Evolutionary conservation across 2,329 filamentous ascomycete genomes (phyloP), one percentile per base, ranked within the genome.

Genomic region (Didymella sp.): DNA sequence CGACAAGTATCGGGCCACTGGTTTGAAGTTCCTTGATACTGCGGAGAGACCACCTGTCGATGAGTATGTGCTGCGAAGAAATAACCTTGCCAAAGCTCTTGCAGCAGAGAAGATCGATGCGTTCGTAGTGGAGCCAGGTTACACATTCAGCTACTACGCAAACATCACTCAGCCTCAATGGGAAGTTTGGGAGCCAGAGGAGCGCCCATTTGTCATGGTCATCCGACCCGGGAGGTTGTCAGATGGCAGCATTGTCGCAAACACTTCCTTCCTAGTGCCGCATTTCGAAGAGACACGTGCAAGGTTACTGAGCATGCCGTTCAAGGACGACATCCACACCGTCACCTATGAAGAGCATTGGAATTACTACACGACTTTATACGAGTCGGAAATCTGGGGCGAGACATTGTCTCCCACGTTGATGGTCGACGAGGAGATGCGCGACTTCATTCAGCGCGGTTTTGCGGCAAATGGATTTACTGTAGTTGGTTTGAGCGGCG

Each of bases 391-490:
- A 8, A 70, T 72, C 3, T 73, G 69, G 70, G 82, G 80, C 0
- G 62, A 70, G 8, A 65, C 35, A 1, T 52, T 71, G 1, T 69
- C 69, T 0, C 67, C 74, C 5, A 80, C 68, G n/a, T 61, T 88
- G n/a, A 86, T 88, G 82, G 80, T 86, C 13, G 86, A 88, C 59
- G 85, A 88, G 60, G 86, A 88, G 65, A 86, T 87, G 68, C 80
- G 86, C 2, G 85, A 88, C 68, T 88, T 83, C 68, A 87, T 89
- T 46, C 79, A 82, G 35, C 80, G 85, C 2, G 86, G 86, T 0
- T 76, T 88, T 0, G 77, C 76, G 2, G 66, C 73, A 0, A 80
- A 78, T 40, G 85, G 84, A 0, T 87, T 88, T 60, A 74, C 81
- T n/a, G 82, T 85, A 2, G 66, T 83, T 0, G 85, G 85, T 3